Percentiles rank a stretch among this genome's conserved stretches.
phyloP scores from a whole-genome alignment of 2,329 filamentous ascomycete species.

The Trichoderma guizhouense region DNA sequence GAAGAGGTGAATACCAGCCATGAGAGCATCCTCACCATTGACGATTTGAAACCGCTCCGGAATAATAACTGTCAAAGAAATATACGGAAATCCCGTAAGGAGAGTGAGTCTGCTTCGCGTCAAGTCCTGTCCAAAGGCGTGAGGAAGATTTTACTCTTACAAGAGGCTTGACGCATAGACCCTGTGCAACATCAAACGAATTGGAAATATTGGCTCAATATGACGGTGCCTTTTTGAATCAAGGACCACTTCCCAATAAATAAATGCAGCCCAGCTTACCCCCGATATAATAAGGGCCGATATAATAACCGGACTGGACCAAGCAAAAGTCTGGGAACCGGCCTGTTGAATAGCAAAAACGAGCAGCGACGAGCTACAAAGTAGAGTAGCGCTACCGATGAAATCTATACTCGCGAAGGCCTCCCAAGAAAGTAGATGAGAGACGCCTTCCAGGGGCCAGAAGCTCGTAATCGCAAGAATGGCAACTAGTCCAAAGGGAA shows the following conservation, averaged over 20 bases:
- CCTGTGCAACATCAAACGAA: slow-evolving; percentile 44
- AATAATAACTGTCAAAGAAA: slow-evolving; percentile 55
- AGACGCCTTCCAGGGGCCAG: slow-evolving; percentile 41
- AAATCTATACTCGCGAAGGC: slow-evolving; percentile 51
- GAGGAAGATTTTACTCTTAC: slow-evolving; percentile 34
- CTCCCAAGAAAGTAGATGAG: slow-evolving; percentile 37
- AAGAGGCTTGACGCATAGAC: slow-evolving; percentile 51
- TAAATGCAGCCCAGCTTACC: slow-evolving; percentile 47
- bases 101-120: slow-evolving; percentile 48
- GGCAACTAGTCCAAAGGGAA: slow-evolving; percentile 47
- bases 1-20: slow-evolving; percentile 55
- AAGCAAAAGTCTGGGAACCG: slow-evolving; percentile 49
- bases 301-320: slow-evolving; percentile 52
- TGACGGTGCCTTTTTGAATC: slow-evolving; percentile 34
- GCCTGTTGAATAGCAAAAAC: slow-evolving; percentile 57
- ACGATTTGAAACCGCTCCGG: slow-evolving; percentile 61
- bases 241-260: slow-evolving; percentile 50
- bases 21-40: slow-evolving; percentile 49
- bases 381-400: slow-evolving; percentile 47
- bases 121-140: not conserved
- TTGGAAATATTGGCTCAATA: slow-evolving; percentile 55
- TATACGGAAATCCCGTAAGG: slow-evolving; percentile 55
- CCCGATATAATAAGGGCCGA: slow-evolving; percentile 46
- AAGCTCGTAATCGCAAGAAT: slow-evolving; percentile 46
- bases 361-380: slow-evolving; percentile 51